Conservation (phyloP, 2,329 filamentous ascomycete genomes). For the Incumbomyces lentus region DNA sequence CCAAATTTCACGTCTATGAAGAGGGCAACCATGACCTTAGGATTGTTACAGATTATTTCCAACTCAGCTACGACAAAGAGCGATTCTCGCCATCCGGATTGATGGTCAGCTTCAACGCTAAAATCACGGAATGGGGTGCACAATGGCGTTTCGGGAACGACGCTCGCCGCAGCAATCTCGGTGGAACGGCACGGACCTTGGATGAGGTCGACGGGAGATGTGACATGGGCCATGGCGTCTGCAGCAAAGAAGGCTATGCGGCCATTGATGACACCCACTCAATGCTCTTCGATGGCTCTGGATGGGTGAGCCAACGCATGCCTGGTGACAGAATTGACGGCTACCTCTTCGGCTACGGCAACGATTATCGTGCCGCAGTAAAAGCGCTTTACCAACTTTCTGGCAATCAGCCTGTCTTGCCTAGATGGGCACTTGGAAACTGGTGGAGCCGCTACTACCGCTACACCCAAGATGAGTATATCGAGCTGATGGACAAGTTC, state of each 20-base stretch:
- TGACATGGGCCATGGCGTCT: constrained; percentile 41
- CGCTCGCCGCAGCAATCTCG: constrained; percentile 30
- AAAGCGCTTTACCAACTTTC: constrained; percentile 46
- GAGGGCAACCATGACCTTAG: constrained; percentile 39
- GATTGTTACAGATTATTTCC: constrained; percentile 46
- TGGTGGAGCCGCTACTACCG: constrained; percentile 57
- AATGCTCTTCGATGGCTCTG: constrained; percentile 44
- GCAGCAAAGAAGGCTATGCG: constrained; percentile 43
- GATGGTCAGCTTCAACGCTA: constrained; percentile 35
- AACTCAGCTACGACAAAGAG: constrained; percentile 49
- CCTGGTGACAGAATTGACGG: constrained; percentile 41
- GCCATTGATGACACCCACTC: constrained; percentile 44
- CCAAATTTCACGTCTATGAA: constrained; percentile 23
- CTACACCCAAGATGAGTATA: constrained; percentile 47
- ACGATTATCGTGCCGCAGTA: constrained; percentile 46
- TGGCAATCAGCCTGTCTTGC: constrained; percentile 45
- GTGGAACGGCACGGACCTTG: constrained; percentile 44
- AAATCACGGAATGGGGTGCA: constrained; percentile 30
- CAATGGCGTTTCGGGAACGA: constrained; percentile 46
- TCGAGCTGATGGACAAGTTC: constrained; percentile 49
- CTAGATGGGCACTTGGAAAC: constrained; percentile 51
- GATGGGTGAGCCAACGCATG: constrained; percentile 39
- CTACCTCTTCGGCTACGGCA: constrained; percentile 52
- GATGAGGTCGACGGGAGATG: constrained; percentile 44
- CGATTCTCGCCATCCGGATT: constrained; percentile 44